Conservation (phyloP, 2,329 filamentous ascomycete genomes). For the Botrytis porri region DNA sequence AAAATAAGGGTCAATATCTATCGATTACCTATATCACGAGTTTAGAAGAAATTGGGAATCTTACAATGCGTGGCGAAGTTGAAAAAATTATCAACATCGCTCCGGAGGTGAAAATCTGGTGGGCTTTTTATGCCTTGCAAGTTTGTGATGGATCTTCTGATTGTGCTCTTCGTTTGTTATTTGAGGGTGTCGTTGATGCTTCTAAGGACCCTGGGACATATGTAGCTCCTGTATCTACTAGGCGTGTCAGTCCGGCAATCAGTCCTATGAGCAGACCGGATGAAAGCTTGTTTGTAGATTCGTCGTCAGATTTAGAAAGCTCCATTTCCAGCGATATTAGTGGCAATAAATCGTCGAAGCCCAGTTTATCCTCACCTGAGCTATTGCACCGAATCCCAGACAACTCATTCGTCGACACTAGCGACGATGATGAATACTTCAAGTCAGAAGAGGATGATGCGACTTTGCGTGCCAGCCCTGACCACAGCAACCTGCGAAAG, state of each 20-base stretch:
- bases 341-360: not conserved
- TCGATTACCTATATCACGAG: not conserved
- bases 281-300: not conserved
- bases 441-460: not conserved
- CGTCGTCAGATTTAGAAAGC: not conserved
- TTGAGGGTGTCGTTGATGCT: constrained; percentile 2
- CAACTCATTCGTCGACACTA: not conserved
- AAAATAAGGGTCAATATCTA: not conserved
- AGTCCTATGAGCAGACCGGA: not conserved
- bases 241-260: not conserved
- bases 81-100: not conserved
- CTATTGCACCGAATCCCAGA: not conserved
- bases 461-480: not conserved
- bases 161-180: not conserved
- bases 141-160: constrained; percentile 1
- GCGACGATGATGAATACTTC: not conserved
- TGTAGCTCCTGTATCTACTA: not conserved
- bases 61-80: not conserved
- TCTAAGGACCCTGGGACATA: not conserved
- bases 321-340: not conserved
- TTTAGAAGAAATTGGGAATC: not conserved
- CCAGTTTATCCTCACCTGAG: not conserved
- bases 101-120: not conserved
- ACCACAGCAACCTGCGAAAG: not conserved
- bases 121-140: constrained; percentile 4